Conservation (phyloP, 169 alveolate genomes). For the Perkinsus olseni region DNA sequence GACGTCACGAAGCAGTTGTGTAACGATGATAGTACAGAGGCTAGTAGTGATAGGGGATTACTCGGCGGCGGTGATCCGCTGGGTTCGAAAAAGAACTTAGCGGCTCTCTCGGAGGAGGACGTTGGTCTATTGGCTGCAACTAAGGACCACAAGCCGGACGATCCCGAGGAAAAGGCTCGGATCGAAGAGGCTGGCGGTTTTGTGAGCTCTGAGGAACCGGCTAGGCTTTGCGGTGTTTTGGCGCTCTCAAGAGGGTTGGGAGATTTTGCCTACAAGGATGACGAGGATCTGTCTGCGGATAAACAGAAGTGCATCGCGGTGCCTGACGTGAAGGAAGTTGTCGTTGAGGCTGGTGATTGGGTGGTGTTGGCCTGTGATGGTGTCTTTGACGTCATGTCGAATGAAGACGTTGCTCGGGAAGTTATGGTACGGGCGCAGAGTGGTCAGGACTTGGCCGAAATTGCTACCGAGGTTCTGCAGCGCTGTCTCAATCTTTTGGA, state of each 20-base stretch:
- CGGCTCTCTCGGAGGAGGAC: background rate
- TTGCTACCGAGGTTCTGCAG: background rate
- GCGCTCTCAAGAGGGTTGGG: background rate
- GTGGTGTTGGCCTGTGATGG: background rate
- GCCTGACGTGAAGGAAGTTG: background rate
- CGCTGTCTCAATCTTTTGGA: background rate
- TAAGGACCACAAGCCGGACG: conserved; percentile 50
- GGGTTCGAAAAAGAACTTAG: background rate
- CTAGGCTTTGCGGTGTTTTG: background rate
- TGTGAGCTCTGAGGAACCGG: background rate
- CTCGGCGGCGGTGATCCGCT: background rate
- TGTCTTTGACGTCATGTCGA: background rate
- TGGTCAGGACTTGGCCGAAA: background rate
- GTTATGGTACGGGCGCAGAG: background rate
- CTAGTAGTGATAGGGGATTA: background rate
- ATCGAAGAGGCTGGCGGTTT: conserved; percentile 23
- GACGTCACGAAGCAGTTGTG: background rate
- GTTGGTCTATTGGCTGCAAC: conserved; percentile 6
- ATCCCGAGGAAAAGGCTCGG: conserved; percentile 43
- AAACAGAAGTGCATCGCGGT: background rate
- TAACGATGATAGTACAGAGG: background rate
- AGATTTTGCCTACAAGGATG: background rate
- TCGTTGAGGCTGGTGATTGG: background rate
- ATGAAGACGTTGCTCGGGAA: background rate
- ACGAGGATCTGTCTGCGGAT: background rate